These are phyloP conservation scores for Crithidia thermophila DNA, from an alignment of 208 protist species.

Conservation along the genomic window DNA sequence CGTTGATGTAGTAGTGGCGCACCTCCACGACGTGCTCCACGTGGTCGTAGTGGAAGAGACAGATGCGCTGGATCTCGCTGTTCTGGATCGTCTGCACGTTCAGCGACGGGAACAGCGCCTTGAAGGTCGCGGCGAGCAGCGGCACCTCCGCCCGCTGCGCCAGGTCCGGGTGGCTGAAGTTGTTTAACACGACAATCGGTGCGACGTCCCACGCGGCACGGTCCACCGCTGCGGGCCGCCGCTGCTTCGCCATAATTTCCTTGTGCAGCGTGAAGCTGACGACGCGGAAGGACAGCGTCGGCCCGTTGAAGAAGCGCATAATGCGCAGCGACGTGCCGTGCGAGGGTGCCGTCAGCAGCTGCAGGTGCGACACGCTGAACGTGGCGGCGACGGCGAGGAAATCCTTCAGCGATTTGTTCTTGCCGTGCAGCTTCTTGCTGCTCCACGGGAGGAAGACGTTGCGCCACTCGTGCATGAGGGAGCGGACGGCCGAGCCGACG, in stretches of 20 bases:
- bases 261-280: conserved; percentile 85
- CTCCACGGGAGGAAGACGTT: conserved; percentile 91
- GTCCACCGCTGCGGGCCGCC: conserved; percentile 59
- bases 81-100: conserved; percentile 86
- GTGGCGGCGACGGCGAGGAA: conserved; percentile 79
- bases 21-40: conserved; percentile 85
- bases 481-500: conserved; percentile 74
- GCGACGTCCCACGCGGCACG: conserved; percentile 79
- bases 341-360: conserved; percentile 86
- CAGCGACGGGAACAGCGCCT: conserved; percentile 78
- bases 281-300: conserved; percentile 89
- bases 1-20: conserved; percentile 90
- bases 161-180: conserved; percentile 86
- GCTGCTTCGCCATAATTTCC: conserved; percentile 81
- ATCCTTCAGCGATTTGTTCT: conserved; percentile 91
- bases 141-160: conserved; percentile 66
- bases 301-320: conserved; percentile 91
- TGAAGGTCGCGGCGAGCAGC: conserved; percentile 86
- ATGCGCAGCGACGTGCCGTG: conserved; percentile 89
- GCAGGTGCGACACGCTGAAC: conserved; percentile 86
- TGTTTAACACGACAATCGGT: conserved; percentile 92
- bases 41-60: conserved; percentile 91
- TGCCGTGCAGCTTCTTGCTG: conserved; percentile 87
- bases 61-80: conserved; percentile 83
- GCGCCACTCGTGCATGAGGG: conserved; percentile 92